These are phyloP conservation scores for Passalora sequoiae DNA, from an alignment of 2,329 filamentous ascomycete species.

Conservation along the genomic window DNA sequence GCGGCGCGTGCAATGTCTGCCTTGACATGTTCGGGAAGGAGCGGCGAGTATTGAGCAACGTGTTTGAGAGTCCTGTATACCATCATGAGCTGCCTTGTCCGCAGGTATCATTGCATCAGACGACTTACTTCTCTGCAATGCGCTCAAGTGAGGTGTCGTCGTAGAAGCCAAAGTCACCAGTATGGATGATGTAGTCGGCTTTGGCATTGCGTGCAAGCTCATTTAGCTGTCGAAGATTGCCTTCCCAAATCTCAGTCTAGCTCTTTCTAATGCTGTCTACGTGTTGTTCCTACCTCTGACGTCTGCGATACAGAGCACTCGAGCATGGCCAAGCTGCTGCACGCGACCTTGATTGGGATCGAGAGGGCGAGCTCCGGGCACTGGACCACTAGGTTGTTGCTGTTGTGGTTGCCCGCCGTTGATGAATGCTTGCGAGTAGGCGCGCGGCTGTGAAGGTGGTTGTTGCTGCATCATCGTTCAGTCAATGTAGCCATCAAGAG, in stretches of 20 bases:
- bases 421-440: slow-evolving; percentile 46
- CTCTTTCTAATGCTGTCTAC: slow-evolving; percentile 1
- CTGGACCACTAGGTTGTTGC: slow-evolving; percentile 31
- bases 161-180: slow-evolving; percentile 98
- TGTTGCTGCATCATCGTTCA: slow-evolving; percentile 40
- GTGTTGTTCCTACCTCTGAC: slow-evolving; percentile 42
- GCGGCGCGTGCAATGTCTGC: slow-evolving; percentile 62
- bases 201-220: slow-evolving; percentile 91
- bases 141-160: slow-evolving; percentile 91
- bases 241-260: slow-evolving; percentile 45
- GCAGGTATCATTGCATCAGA: neutral
- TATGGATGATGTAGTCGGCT: slow-evolving; percentile 97
- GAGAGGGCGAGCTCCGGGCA: slow-evolving; percentile 41
- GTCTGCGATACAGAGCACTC: slow-evolving; percentile 50
- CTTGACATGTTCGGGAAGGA: slow-evolving; percentile 74
- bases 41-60: slow-evolving; percentile 94
- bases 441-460: slow-evolving; percentile 48
- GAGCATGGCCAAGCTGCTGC: slow-evolving; percentile 45
- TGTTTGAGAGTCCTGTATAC: slow-evolving; percentile 80
- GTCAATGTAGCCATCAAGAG: neutral
- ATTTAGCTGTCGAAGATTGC: slow-evolving; percentile 91
- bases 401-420: slow-evolving; percentile 40
- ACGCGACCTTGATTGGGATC: slow-evolving; percentile 51
- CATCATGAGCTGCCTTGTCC: slow-evolving; percentile 11
- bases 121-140: slow-evolving; percentile 89